phyloP scores from a whole-genome alignment of 2,329 filamentous ascomycete genomes.

The Colletotrichum euphorbiae region DNA sequence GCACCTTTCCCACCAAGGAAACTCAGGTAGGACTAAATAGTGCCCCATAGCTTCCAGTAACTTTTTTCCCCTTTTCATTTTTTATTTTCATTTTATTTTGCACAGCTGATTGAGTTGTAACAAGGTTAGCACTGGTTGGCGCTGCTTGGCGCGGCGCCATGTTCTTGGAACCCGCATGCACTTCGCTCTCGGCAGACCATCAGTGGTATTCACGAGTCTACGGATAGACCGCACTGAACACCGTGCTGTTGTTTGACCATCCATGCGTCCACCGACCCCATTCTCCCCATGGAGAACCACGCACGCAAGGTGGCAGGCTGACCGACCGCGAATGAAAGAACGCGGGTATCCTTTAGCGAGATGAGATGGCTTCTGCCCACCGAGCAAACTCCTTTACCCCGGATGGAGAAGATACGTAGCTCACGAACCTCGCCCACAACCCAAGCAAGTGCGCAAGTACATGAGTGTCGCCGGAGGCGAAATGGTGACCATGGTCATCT shows the following conservation, averaged over 20 bases:
- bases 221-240: slow-evolving; percentile 14
- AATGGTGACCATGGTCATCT: background rate
- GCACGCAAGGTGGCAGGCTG: background rate
- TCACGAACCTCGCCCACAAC: slow-evolving; percentile 7
- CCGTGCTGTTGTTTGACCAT: background rate
- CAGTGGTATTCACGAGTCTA: slow-evolving; percentile 13
- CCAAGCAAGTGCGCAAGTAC: slow-evolving; percentile 14
- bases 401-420: slow-evolving; percentile 22
- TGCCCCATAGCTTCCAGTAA: background rate
- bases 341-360: slow-evolving; percentile 12
- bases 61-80: no score
- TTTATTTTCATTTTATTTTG: no score
- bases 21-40: background rate
- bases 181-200: slow-evolving; percentile 16
- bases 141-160: slow-evolving; percentile 31
- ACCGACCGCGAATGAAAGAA: background rate
- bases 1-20: background rate
- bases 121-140: slow-evolving; percentile 25
- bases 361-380: slow-evolving; percentile 1
- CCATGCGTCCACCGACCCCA: background rate
- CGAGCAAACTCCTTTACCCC: slow-evolving; percentile 10
- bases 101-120: slow-evolving; percentile 12
- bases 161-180: slow-evolving; percentile 27
- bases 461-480: background rate
- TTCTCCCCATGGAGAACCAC: background rate